Evolutionary conservation across 2,329 filamentous ascomycete species (phyloP).

Genomic region (Epichloe sylvatica): DNA sequence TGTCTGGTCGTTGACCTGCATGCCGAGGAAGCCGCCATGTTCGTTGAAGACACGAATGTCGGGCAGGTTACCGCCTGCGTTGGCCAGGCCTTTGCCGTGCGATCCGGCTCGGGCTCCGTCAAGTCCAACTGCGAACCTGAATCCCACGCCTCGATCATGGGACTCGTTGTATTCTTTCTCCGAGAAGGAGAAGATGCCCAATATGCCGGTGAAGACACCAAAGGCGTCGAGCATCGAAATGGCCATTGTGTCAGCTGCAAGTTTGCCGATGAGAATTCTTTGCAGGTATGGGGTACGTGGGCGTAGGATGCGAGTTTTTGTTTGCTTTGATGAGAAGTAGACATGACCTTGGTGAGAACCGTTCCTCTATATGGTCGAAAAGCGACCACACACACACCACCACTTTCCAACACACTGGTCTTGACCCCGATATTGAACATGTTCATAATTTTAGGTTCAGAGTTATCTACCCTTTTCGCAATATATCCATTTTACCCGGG

Average conservation of each 20-base stretch:
- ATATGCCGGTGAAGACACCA: neutral
- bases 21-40: neutral
- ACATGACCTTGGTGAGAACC: no score
- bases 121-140: neutral
- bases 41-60: neutral
- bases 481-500: neutral
- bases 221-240: neutral
- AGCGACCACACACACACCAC: no score
- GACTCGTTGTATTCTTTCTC: neutral
- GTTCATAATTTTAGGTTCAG: no score
- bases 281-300: no score
- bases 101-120: neutral
- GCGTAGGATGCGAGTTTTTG: no score
- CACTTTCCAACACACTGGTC: no score
- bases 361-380: no score
- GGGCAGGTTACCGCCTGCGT: neutral
- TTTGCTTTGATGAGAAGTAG: no score
- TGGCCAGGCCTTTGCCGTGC: neutral
- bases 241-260: neutral
- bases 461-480: neutral
- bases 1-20: accelerated
- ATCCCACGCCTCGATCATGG: neutral
- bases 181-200: neutral
- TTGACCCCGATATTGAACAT: no score
- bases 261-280: no score